Conservation (phyloP, 345 rosid genomes). For the Melaleuca quinquenervia region DNA sequence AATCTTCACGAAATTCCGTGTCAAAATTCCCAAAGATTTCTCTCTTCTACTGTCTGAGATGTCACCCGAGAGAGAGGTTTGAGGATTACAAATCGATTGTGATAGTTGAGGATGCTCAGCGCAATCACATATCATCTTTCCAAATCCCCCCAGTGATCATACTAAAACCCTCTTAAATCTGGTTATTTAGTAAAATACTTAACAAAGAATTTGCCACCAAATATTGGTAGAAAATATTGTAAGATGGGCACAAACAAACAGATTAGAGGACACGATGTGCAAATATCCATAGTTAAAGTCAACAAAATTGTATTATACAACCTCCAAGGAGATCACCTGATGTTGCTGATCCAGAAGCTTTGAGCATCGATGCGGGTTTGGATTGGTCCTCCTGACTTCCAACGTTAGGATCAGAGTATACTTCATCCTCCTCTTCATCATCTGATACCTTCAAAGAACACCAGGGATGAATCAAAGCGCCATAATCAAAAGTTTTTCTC, state of each 20-base stretch:
- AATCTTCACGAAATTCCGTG: slow-evolving; percentile 85
- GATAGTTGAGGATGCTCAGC: background rate
- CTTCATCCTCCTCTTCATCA: slow-evolving; percentile 50
- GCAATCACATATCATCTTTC: background rate
- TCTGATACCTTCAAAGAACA: slow-evolving; percentile 1
- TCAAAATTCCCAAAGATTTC: slow-evolving; percentile 78
- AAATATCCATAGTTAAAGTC: background rate
- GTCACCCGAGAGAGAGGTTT: background rate
- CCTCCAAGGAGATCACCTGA: slow-evolving; percentile 18
- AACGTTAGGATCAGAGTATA: slow-evolving; percentile 35
- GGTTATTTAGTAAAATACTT: background rate
- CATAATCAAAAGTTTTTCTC: background rate
- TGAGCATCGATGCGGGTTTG: slow-evolving; percentile 24
- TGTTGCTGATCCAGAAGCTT: slow-evolving; percentile 33
- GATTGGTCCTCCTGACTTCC: slow-evolving; percentile 58
- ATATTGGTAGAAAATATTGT: background rate
- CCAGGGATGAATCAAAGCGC: background rate
- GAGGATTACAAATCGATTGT: background rate
- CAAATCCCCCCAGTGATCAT: background rate
- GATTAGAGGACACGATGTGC: background rate
- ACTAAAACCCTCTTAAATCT: background rate
- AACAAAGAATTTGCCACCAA: background rate
- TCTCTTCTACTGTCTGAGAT: slow-evolving; percentile 65
- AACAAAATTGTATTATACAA: background rate
- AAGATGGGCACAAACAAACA: background rate